Conservation (phyloP, 768 basidiomycete genomes). For the Rhizopogon salebrosus region DNA sequence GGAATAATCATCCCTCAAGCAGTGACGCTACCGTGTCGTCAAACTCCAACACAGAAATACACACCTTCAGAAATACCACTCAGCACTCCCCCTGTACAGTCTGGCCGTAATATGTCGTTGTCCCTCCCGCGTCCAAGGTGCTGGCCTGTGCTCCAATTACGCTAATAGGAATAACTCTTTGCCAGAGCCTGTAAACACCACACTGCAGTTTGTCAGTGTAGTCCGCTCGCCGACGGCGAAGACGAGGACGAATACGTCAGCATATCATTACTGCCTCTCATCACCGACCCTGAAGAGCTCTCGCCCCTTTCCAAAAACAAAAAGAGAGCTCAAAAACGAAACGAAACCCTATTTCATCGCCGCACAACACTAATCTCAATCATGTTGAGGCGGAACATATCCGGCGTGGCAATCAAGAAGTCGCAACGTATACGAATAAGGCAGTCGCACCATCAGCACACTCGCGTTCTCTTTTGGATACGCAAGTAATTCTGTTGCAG, state of each 20-base stretch:
- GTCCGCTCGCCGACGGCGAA: slow-evolving; percentile 7
- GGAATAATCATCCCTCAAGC: not conserved
- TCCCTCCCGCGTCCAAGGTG: not conserved
- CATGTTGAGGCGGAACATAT: not conserved
- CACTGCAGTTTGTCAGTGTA: no score
- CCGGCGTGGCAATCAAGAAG: slow-evolving; percentile 3
- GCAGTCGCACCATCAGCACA: not conserved
- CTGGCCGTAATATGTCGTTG: no score
- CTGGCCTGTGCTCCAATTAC: not conserved
- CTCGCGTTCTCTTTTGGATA: slow-evolving; percentile 1
- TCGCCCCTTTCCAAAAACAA: not conserved
- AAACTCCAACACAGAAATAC: not conserved
- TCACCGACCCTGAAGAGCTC: not conserved
- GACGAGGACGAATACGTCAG: not conserved
- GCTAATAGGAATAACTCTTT: slow-evolving; percentile 6
- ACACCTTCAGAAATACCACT: not conserved
- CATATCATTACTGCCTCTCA: not conserved
- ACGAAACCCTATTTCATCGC: not conserved
- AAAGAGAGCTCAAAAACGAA: no score
- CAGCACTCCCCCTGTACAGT: not conserved
- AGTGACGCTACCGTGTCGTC: not conserved
- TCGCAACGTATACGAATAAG: not conserved
- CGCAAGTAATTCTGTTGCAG: slow-evolving; percentile 35
- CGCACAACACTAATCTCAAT: not conserved
- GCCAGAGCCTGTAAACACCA: slow-evolving; percentile 15